phyloP scores from a whole-genome alignment of 352 stramenopile species.

The Pythium biforme region DNA sequence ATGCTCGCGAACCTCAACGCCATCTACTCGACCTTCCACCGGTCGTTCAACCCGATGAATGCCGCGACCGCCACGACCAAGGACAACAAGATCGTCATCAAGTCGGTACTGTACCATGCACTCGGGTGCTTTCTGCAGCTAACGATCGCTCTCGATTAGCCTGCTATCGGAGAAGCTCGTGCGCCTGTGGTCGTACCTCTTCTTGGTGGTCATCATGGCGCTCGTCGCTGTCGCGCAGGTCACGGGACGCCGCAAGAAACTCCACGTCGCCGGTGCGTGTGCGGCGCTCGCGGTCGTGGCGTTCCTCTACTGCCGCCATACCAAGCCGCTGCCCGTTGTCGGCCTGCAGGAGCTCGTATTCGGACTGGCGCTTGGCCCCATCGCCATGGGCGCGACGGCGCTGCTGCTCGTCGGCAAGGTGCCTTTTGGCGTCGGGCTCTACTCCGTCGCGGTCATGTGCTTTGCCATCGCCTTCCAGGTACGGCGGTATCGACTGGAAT shows the following conservation, averaged over 20 bases:
- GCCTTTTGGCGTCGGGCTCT: slow-evolving; percentile 40
- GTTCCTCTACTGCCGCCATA: slow-evolving; percentile 58
- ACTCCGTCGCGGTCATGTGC: slow-evolving; percentile 61
- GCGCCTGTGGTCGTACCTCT: slow-evolving; percentile 61
- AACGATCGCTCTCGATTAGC: no score
- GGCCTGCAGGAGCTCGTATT: slow-evolving; percentile 56
- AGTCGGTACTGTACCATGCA: no score
- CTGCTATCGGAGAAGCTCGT: slow-evolving; percentile 73
- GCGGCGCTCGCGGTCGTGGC: slow-evolving; percentile 33
- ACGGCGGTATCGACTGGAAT: no score
- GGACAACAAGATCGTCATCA: slow-evolving; percentile 64
- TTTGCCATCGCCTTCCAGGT: slow-evolving; percentile 57
- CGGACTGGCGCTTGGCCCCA: slow-evolving; percentile 42
- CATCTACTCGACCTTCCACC: slow-evolving; percentile 73
- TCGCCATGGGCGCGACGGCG: slow-evolving; percentile 55
- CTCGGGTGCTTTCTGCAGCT: no score
- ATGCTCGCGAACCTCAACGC: slow-evolving; percentile 68
- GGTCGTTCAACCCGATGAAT: slow-evolving; percentile 43
- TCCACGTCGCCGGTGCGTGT: slow-evolving; percentile 31
- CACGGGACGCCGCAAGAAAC: slow-evolving; percentile 34
- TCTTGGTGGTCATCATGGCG: slow-evolving; percentile 48
- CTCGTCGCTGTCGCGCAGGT: slow-evolving; percentile 40
- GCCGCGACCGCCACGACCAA: slow-evolving; percentile 26
- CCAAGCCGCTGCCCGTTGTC: slow-evolving; percentile 36
- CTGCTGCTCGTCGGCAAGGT: slow-evolving; percentile 49